phyloP scores from a whole-genome alignment of 257 asterid species.

The Ophiorrhiza pumila region DNA sequence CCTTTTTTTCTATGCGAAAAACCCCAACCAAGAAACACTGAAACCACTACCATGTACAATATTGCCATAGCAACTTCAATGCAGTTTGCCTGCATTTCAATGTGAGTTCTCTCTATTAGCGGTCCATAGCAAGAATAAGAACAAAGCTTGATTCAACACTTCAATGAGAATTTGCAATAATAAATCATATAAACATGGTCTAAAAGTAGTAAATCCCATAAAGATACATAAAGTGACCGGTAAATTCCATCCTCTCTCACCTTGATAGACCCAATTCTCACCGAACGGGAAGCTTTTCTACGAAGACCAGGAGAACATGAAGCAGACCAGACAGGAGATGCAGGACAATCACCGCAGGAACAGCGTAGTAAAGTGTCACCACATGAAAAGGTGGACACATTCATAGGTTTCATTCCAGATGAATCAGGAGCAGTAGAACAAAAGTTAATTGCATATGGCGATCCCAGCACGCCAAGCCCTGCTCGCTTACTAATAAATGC shows the following conservation, averaged over 20 bases:
- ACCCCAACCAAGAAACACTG: constrained; percentile 92
- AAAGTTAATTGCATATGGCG: constrained; percentile 85
- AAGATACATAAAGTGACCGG: constrained; percentile 7
- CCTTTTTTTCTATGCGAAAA: constrained; percentile 60
- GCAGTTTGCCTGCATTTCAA: constrained; percentile 79
- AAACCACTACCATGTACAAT: constrained; percentile 61
- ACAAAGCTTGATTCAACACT: not conserved
- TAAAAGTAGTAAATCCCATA: constrained; percentile 5
- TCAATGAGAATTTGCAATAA: not conserved
- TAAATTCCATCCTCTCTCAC: constrained; percentile 45
- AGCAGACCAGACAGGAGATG: constrained; percentile 61
- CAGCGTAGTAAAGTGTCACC: constrained; percentile 92
- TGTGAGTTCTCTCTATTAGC: not conserved
- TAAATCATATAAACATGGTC: not conserved
- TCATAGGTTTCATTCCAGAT: constrained; percentile 87
- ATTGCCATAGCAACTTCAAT: constrained; percentile 77
- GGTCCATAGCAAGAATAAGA: constrained; percentile 5
- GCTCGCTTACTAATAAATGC: constrained; percentile 75
- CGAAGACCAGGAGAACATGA: constrained; percentile 65
- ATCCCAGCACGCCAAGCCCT: constrained; percentile 71
- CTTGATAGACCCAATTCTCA: constrained; percentile 77
- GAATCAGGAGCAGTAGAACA: constrained; percentile 61
- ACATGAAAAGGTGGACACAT: constrained; percentile 76
- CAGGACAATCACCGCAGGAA: constrained; percentile 99
- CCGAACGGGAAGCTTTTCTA: constrained; percentile 67